Evolutionary conservation across 1,284 basidiomycete species (phyloP), one percentile per base, ranked within the genome.

Genomic region (Neolentinus lepideus): DNA sequence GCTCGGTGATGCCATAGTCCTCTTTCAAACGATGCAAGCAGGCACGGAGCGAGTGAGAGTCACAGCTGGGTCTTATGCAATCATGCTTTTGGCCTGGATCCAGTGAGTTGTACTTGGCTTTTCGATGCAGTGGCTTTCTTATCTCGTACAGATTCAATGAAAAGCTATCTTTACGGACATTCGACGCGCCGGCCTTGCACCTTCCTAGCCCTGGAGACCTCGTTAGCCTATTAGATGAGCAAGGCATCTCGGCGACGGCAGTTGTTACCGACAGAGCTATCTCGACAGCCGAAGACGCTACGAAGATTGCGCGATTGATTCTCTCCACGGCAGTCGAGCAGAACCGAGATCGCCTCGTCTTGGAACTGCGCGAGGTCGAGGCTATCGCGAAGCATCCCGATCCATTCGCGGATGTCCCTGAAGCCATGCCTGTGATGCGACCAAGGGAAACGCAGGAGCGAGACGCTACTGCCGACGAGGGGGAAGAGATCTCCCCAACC

Each of bases 261-360:
- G 75, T 90, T 21, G 70, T 90, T 36, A 69, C 81, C 0, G 80
- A 85, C 64, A 78, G 80, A n/a, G 68, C 72, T 29, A 75, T 88
- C 57, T 67, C 71, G 3, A 75, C 76, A 0, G 75, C 79, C 1
- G 77, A 82, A 43, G 79, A 82, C 51, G 81, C 82, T 12, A 69
- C 75, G 0, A 66, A 76, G n/a, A 71, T 83, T 19, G 80, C 87
- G 52, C 75, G 77, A 53, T 55, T 73, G 2, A 71, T 91, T 6
- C 84, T 83, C 8, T 73, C 75, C 57, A 76, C 81, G 8, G 86
- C 88, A 6, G 77, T 85, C 46, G 73, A 82, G 25, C 67, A 78
- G 57, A 78, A 80, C 51, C 66, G 83, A 56, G 63, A 75, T 0
- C 66, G 69, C 2, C 68, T 89, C 2, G 74, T 89, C 8, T 65